phyloP scores from a whole-genome alignment of 163 green algal species.

The Smithsoniella earleae region DNA sequence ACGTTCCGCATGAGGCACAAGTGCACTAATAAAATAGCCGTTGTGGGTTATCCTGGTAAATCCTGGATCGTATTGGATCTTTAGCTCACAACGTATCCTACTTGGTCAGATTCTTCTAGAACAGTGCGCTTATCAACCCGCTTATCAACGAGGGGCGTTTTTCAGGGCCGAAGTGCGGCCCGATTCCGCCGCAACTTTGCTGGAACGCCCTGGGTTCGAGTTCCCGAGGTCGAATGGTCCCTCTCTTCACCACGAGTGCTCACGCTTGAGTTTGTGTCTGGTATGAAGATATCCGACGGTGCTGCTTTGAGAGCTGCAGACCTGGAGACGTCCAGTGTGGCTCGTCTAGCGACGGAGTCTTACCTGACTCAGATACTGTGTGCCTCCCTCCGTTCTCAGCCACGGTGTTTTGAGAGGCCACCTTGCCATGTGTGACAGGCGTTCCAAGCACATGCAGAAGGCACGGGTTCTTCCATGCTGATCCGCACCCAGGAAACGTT shows the following conservation, averaged over 20 bases:
- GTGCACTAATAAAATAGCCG: no score
- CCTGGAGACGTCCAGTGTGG: slow-evolving; percentile 47
- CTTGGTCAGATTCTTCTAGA: no score
- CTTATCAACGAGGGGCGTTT: no score
- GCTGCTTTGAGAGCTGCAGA: slow-evolving; percentile 40
- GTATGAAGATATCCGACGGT: slow-evolving; percentile 61
- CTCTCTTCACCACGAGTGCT: slow-evolving; percentile 56
- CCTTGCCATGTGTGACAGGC: no score
- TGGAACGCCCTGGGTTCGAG: slow-evolving; percentile 46
- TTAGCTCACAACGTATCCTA: no score
- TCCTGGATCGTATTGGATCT: no score
- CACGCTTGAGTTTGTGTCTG: slow-evolving; percentile 77
- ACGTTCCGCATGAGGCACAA: no score
- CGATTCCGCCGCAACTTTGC: slow-evolving; percentile 72
- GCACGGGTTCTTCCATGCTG: slow-evolving; percentile 54
- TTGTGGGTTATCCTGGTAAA: no score
- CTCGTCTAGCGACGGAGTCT: slow-evolving; percentile 56
- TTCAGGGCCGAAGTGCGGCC: slow-evolving; percentile 1
- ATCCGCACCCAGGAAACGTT: slow-evolving; percentile 49
- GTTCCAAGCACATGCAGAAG: slow-evolving; percentile 9
- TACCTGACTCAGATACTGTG: slow-evolving; percentile 69
- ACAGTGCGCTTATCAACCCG: no score
- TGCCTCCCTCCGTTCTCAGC: neutral
- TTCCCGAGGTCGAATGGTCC: slow-evolving; percentile 68
- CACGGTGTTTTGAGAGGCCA: no score